Base-by-base conservation (phyloP, 495 filamentous ascomycete genomes). In the Echria macrotheca region DNA sequence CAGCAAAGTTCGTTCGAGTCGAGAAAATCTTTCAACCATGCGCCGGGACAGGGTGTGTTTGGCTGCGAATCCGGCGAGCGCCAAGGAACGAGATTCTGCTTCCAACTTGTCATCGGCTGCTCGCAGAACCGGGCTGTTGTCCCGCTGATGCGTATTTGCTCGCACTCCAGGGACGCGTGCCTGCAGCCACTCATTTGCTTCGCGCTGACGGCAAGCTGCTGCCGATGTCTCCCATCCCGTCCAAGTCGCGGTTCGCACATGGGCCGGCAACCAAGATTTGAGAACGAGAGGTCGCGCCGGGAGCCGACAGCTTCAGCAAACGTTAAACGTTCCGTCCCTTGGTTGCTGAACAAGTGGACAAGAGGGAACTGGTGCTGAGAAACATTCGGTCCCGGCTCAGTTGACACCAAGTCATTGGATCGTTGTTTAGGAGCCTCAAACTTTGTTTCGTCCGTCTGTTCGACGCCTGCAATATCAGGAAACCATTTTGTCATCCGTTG, bases 191-290 rank as follows among this genome's bases (percentile, higher is more conserved):
- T 36, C 39, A 49, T 49, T 23, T 49, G 46, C 33, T 38, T 29
- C 35, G 53, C 44, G 41, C 21, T 19, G 28, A 24, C 54, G 50
- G 54, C 50, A 53, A 22, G 39, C 25, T 33, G 31, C n/a, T n/a
- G n/a, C n/a, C n/a, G 41, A 11, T 28, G 52, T 31, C 47, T 50
- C 40, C 48, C 47, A 49, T 51, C 12, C 43, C 47, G 41, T 48
- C 58, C 48, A 47, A 50, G 41, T 50, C 25, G 49, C 43, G 55
- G 44, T 29, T 52, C 33, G 48, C 50, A 53, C 60, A 59, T 57
- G 57, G 52, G 55, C 57, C 55, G 57, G 18, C 45, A 65, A 65
- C 61, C 61, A 65, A 65, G 61, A 65, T 65, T 59, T 49, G 52
- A 24, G 25, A 14, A 55, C 3, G 32, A 44, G 32, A 47, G 60